Base-by-base conservation (phyloP, 2,329 filamentous ascomycete genomes). In the Aspergillus sp. region DNA sequence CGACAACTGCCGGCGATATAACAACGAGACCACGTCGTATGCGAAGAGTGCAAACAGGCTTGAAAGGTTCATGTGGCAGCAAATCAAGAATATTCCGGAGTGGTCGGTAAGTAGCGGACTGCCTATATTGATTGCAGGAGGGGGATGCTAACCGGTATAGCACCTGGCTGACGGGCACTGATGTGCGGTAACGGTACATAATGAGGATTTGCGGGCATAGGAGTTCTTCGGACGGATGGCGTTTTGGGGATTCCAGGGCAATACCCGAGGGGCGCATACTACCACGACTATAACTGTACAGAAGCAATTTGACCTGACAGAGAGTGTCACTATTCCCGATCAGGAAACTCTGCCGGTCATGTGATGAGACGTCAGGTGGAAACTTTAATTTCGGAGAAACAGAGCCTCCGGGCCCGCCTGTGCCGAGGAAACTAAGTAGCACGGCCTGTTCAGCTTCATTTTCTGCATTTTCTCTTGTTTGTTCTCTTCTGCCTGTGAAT, bases 1-100 rank as follows among this genome's bases (percentile, higher is more conserved):
- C 51, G 78, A 88, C 57, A 98, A 98, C 58, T 98, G 91, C 59
- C 79, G 88, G 45, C 81, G 83, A 53, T 98, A 96, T 68, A 98
- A 98, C 55, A 93, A 89, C 48, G 89, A 95, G 64, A 93, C 70
- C 26, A 98, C 89, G 0, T 81, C 86, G 0, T 98, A 98, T 57
- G 86, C 86, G 15, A 98, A 98, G 66, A 86, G 82, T 35, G 91
- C 91, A 25, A 93, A 86, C 56, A 91, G 91, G 55, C 69, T 98
- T 26, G 91, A 81, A 55, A 93, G 91, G 61, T 93, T 79, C 55
- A 93, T 96, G 88, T 95, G 86, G 85, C 73, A 79, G 57, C 84
- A 89, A 62, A 86, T 95, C 60, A 81, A 83, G 55, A 82, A 82
- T 46, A 84, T 95, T 32, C 89, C 89, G 1, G 89, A 95, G 67